These are phyloP conservation scores for Kalmanozyma brasiliensis DNA, from an alignment of 1,284 basidiomycete genomes.

Conservation along the genomic window DNA sequence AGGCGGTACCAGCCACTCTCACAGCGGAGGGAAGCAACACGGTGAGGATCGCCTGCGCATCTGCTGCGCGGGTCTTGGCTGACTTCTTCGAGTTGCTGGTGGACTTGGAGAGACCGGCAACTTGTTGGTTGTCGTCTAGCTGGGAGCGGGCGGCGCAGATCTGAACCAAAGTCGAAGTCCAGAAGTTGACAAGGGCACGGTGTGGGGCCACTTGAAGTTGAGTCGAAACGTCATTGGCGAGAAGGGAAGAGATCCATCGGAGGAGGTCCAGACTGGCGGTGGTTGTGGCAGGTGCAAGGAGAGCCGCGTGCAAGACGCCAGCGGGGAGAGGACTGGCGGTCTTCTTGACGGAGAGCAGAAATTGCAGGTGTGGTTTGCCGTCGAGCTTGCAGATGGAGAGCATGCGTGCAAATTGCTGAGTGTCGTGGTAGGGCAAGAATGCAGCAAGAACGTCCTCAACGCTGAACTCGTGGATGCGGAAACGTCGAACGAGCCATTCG, in stretches of 20 bases:
- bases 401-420: constrained; percentile 93
- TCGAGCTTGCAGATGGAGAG: constrained; percentile 78
- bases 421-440: constrained; percentile 94
- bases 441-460: constrained; percentile 80
- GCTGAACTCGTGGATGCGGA: constrained; percentile 95
- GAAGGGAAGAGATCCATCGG: constrained; percentile 74
- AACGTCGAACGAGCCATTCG: constrained; percentile 94
- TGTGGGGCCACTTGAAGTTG: constrained; percentile 74
- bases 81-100: constrained; percentile 50
- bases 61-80: constrained; percentile 38
- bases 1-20: constrained; percentile 30
- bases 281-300: constrained; percentile 63
- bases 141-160: constrained; percentile 70
- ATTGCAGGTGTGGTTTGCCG: constrained; percentile 49
- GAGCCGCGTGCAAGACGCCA: constrained; percentile 53
- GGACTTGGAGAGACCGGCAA: constrained; percentile 47
- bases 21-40: constrained; percentile 68
- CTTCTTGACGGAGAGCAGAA: constrained; percentile 59
- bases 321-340: constrained; percentile 56
- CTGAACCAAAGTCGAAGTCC: constrained; percentile 82
- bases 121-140: constrained; percentile 69
- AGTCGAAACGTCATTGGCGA: constrained; percentile 71
- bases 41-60: constrained; percentile 60
- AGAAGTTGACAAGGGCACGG: constrained; percentile 83
- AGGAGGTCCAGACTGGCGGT: constrained; percentile 74